Percentiles rank a stretch among this genome's conserved stretches.
phyloP scores from a whole-genome alignment of 495 filamentous ascomycete genomes.

The Hyaloscypha bicolor region DNA sequence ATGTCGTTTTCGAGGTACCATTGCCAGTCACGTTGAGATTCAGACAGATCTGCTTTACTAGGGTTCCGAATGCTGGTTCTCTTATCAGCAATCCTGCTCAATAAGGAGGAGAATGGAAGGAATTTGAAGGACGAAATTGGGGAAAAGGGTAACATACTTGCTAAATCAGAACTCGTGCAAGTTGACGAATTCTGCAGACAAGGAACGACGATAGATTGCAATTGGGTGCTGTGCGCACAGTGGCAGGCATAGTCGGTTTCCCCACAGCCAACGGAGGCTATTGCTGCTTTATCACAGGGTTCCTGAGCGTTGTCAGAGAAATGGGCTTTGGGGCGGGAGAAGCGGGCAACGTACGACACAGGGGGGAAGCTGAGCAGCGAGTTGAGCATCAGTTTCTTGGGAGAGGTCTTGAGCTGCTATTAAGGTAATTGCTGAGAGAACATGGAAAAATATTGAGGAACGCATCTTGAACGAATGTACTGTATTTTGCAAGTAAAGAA shows the following conservation, averaged over 20 bases:
- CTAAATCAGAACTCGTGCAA: slow-evolving; percentile 1
- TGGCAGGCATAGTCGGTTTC: slow-evolving; percentile 9
- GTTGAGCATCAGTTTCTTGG: slow-evolving; percentile 7
- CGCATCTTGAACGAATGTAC: background rate
- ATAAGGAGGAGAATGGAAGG: background rate
- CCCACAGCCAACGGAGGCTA: slow-evolving; percentile 9
- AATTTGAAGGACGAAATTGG: background rate
- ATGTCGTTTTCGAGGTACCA: background rate
- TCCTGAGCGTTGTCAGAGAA: background rate
- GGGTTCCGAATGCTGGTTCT: slow-evolving; percentile 6
- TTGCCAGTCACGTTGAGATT: background rate
- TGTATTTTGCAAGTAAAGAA: background rate
- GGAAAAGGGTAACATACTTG: slow-evolving; percentile 11
- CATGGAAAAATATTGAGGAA: background rate
- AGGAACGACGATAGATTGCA: background rate
- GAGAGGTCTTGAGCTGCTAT: background rate
- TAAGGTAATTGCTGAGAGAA: background rate
- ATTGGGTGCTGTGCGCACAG: slow-evolving; percentile 1
- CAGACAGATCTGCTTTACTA: background rate
- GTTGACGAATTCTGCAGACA: slow-evolving; percentile 1
- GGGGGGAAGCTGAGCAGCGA: slow-evolving; percentile 11
- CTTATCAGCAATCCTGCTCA: background rate
- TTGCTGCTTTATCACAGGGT: slow-evolving; percentile 8
- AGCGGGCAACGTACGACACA: background rate
- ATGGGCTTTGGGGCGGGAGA: background rate